Evolutionary conservation across 2,329 filamentous ascomycete species (phyloP).

Genomic region (Pyrenophora teres): DNA sequence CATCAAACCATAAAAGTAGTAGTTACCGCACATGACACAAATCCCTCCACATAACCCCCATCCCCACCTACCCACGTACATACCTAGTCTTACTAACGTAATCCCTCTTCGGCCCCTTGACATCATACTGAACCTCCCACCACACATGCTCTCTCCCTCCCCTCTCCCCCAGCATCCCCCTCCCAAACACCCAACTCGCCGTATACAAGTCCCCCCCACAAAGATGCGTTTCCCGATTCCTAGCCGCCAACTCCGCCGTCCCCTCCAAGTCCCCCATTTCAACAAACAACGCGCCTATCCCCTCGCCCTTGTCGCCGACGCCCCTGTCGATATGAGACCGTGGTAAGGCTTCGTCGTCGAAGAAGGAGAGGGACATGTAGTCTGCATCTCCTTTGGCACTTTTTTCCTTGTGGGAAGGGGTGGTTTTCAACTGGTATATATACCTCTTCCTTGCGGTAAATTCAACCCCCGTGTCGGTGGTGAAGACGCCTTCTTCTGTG

Average conservation of each 20-base stretch:
- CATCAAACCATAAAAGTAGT: no score
- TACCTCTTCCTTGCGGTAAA: constrained; percentile 70
- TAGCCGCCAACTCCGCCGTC: no score
- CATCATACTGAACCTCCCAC: constrained; percentile 48
- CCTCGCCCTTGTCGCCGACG: constrained; percentile 36
- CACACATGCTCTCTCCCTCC: constrained; percentile 18
- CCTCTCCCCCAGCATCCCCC: constrained; percentile 36
- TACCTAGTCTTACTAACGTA: constrained; percentile 48
- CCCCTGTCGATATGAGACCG: constrained; percentile 1
- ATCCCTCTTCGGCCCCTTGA: constrained; percentile 49
- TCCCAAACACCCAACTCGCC: constrained; percentile 69
- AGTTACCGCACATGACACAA: no score
- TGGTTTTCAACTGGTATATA: constrained; percentile 66
- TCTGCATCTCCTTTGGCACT: not conserved
- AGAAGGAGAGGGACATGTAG: constrained; percentile 20
- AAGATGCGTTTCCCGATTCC: constrained; percentile 68
- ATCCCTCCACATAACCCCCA: no score
- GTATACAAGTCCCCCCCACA: constrained; percentile 75
- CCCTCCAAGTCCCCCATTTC: no score
- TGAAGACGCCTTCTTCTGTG: constrained; percentile 68
- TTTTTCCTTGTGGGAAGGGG: not conserved
- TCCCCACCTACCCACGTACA: not conserved
- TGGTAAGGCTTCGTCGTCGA: constrained; percentile 19
- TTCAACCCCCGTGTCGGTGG: constrained; percentile 57
- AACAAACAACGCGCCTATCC: constrained; percentile 76